Evolutionary conservation across 176 grass and related monocot species (phyloP).

Genomic region (Phragmites australis): DNA sequence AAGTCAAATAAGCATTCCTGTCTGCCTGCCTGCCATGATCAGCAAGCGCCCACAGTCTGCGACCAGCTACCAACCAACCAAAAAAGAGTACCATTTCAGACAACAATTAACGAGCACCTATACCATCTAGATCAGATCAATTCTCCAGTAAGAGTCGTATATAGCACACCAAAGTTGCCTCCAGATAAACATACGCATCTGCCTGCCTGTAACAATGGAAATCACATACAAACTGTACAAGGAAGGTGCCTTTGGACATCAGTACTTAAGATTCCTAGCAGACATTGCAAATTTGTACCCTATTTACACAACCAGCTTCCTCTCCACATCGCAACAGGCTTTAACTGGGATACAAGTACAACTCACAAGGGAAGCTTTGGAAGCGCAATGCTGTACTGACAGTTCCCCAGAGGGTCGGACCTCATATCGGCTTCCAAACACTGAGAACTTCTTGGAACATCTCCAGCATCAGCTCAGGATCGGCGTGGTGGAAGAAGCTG

Average conservation of each 20-base stretch:
- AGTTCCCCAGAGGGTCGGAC: neutral
- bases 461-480: conserved; percentile 78
- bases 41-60: neutral
- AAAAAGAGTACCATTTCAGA: neutral
- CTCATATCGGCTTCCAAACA: conserved; percentile 73
- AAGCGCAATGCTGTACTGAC: neutral
- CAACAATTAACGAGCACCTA: neutral
- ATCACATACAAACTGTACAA: neutral
- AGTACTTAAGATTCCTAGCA: neutral
- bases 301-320: conserved; percentile 5
- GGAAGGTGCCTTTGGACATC: neutral
- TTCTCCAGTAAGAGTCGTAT: neutral
- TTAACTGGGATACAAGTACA: neutral
- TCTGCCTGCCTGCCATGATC: too few species aligned
- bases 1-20: neutral
- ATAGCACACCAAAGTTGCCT: neutral
- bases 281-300: neutral
- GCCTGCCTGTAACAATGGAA: neutral
- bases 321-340: neutral
- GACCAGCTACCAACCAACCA: neutral
- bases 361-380: neutral
- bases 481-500: conserved; percentile 66
- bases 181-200: neutral
- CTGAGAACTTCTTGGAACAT: conserved; percentile 86
- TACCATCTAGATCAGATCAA: neutral